Base-by-base conservation (phyloP, 1,139 yeast genomes). In the Yamadazyma pseudoaaseri region DNA sequence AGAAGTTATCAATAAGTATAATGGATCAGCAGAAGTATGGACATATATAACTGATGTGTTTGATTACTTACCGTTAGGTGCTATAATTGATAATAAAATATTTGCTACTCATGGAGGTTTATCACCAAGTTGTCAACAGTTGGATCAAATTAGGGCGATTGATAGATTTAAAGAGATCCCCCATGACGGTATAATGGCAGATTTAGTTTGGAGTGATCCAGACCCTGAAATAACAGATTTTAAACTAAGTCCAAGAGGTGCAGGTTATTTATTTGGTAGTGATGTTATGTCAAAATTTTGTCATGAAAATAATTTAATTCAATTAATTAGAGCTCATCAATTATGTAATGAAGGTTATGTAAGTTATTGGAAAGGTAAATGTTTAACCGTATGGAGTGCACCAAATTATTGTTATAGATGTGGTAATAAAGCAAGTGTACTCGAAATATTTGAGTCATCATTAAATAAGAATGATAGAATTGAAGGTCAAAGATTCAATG, bases 131-230 rank as follows among this genome's bases (percentile, higher is more conserved):
- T 87, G 95, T 36, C 97, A 90, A 52, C 85, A 95, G 18, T 72
- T 92, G 25, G 97, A 92, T 54, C 97, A 94, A 49, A 86, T 92
- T 39, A 71, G 86, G 45, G 81, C 94, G 16, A 79, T 94, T 16
- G 97, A 94, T 55, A 60, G 99, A 43, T 90, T 89, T 58, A 77
- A 79, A 45, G 98, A 94, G 55, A 89, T 92, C 17, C 98, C 99
- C 1, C 98, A 94, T 50, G 98, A 92, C 56, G 98, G 98, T 0
- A 95, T 96, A 20, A 94, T 92, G 97, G 97, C 98, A 1, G 99
- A 92, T 58, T 66, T 92, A 38, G 97, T 92, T 12, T 92, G 99
- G 99, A 84, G 95, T 9, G 99, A 92, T 52, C 98, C 99, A 0
- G 98, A 94, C 54, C 89, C 86, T 23, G 86, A 82, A 39, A 74